Evolutionary conservation across 2,329 filamentous ascomycete species (phyloP), one percentile per base, ranked within the genome.

Genomic region (Albophoma yamanashiensis): DNA sequence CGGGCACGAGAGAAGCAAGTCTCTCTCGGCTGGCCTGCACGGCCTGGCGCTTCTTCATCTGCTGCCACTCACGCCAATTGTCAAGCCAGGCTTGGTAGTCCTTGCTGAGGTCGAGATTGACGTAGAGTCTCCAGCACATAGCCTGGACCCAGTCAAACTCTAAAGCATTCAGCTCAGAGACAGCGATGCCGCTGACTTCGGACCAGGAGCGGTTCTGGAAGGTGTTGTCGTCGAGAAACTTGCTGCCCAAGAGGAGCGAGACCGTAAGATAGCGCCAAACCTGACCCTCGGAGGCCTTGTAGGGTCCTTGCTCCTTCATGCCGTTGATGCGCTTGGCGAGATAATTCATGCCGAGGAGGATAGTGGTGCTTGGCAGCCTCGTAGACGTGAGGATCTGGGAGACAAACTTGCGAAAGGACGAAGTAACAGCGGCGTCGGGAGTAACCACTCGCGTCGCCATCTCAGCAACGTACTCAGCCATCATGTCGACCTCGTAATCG

Each of bases 171-270:
- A 97, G 81, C 70, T 96, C 91, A 3, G 82, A 76, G 25, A 96
- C 91, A 39, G 87, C 81, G 65, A 97, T 96, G 63, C 90, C 91
- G 74, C 91, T 96, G 58, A 97, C 92, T 71, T 97, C 92, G 6
- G 92, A 91, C 92, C 92, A 97, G 1, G 92, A 96, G 59, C 91
- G 89, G 77, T 96, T 97, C 80, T 96, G 92, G 76, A 97, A 97
- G 7, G 92, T 97, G 76, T 96, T 96, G 79, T 96, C 92, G 69
- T 97, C 92, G 65, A 96, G 79, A 69, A 96, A 97, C 78, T 97
- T 97, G 84, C 91, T 96, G 62, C 91, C 92, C 58, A 97, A 81
- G 58, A 97, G 82, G 60, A 97, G 78, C 9, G 89, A 86, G 43
- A 93, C 89, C 8, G 92, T 96, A 64, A 96, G 82, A 78, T 95